Evolutionary conservation across 352 stramenopile genomes (phyloP), one percentile per base, ranked within the genome.

Genomic region (Phytophthora parvispora): DNA sequence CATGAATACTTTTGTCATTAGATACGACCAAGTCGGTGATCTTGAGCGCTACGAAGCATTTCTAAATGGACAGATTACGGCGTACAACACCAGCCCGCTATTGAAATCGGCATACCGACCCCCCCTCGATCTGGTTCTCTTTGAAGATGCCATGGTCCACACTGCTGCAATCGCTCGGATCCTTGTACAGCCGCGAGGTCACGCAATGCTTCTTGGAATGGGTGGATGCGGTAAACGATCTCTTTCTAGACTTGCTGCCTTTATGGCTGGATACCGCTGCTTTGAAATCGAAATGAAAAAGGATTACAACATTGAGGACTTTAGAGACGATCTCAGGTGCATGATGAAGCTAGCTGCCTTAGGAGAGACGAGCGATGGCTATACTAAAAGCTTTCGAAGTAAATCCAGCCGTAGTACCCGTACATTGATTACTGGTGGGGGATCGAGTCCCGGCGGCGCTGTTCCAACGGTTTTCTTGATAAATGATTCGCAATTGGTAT

Each of bases 231-330:
- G 93, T 0, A 90, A 97, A 24, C 88, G 95, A 6, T 96, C 81
- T 12, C 72, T 98, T 3, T 83, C 89, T 4, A 67, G 91, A 20
- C 67, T 98, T 6, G 85, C 86, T 38, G 75, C 86, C 0, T 98
- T 92, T 38, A 70, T 97, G 64, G 84, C 81, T 12, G 87, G 81
- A 4, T 94, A 93, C 36, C 67, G 70, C 8, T 88, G 85, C 34
- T 90, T 94, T 54, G 87, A 92, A 43, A 92, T 98, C 29, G 92
- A 97, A 32, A 59, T 97, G 34, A 89, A 81, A 15, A 97, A 97
- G 57, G 86, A 85, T n/a, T 97, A 95, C 50, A 69, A 87, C 1
- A 45, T 96, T 4, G n/a, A 52, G 1, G 92, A 98, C 47, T 98
- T 98, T 61, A 78, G 90, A 40, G 92, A 98, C 20, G 89, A 96